Evolutionary conservation across 805 yeast species (phyloP).

Genomic region (Saccharomycopsis selenospora): DNA sequence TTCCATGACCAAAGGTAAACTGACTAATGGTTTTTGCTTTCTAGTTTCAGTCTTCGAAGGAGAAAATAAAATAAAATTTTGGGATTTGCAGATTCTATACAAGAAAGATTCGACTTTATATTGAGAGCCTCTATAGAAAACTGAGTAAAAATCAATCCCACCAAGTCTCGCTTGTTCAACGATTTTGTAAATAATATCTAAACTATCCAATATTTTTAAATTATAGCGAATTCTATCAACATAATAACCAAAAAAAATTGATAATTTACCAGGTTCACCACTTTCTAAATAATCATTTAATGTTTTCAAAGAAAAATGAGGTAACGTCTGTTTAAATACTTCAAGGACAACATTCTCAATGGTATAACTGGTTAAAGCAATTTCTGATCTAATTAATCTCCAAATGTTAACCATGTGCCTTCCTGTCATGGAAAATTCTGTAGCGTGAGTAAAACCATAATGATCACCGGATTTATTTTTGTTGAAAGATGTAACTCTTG

Average conservation of each 20-base stretch:
- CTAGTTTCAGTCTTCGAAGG: constrained; percentile 79
- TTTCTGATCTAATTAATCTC: constrained; percentile 61
- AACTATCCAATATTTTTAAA: constrained; percentile 42
- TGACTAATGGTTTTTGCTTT: constrained; percentile 76
- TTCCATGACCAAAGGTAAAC: constrained; percentile 88
- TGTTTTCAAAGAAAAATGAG: constrained; percentile 45
- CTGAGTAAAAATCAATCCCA: constrained; percentile 87
- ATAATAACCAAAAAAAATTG: constrained; percentile 40
- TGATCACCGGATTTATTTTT: constrained; percentile 53
- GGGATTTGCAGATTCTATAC: constrained; percentile 65
- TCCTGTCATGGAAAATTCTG: constrained; percentile 64
- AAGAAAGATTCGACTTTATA: constrained; percentile 86
- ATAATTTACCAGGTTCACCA: constrained; percentile 22
- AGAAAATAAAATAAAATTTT: constrained; percentile 63
- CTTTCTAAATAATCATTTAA: not conserved
- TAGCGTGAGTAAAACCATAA: constrained; percentile 79
- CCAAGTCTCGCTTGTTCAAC: constrained; percentile 78
- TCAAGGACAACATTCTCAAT: constrained; percentile 72
- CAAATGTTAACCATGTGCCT: constrained; percentile 81
- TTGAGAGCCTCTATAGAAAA: constrained; percentile 87
- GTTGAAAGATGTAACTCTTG: constrained; percentile 47
- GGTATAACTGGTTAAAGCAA: constrained; percentile 59
- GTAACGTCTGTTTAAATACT: constrained; percentile 57
- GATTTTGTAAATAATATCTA: constrained; percentile 62
- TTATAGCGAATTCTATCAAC: constrained; percentile 37